phyloP scores from a whole-genome alignment of 1,284 basidiomycete genomes.

The Leccinum subatratum region DNA sequence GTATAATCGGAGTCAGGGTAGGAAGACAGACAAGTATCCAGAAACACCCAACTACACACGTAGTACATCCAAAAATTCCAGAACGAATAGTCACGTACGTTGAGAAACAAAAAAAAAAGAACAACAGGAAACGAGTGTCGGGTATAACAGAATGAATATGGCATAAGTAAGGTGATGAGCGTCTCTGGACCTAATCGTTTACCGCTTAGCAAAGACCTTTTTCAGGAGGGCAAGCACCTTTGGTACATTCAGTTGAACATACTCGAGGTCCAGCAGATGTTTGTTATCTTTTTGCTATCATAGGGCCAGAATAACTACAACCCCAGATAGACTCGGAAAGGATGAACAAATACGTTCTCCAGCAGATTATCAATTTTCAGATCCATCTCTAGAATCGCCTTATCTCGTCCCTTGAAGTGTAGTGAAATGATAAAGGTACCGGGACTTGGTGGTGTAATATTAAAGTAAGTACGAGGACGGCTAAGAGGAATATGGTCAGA shows the following conservation, averaged over 20 bases:
- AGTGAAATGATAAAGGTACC: constrained; percentile 98
- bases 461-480: constrained; percentile 97
- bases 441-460: constrained; percentile 94
- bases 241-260: constrained; percentile 94
- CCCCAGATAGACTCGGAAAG: background rate
- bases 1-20: constrained; percentile 12
- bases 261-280: constrained; percentile 91
- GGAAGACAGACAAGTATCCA: constrained; percentile 35
- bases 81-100: constrained; percentile 25
- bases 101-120: constrained; percentile 15
- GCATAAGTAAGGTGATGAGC: constrained; percentile 30
- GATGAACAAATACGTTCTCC: constrained; percentile 68
- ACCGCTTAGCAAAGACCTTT: constrained; percentile 86
- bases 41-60: constrained; percentile 37
- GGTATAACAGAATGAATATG: constrained; percentile 31
- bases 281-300: constrained; percentile 96
- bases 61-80: constrained; percentile 33
- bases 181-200: constrained; percentile 29
- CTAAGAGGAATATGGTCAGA: constrained; percentile 39
- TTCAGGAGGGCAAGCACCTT: constrained; percentile 89
- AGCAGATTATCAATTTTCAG: constrained; percentile 97
- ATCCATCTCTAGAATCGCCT: constrained; percentile 99
- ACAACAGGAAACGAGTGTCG: constrained; percentile 20
- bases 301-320: constrained; percentile 15
- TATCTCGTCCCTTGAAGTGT: constrained; percentile 98